Conservation (phyloP, 2,329 filamentous ascomycete genomes). For the Aspergillus brasiliensis region DNA sequence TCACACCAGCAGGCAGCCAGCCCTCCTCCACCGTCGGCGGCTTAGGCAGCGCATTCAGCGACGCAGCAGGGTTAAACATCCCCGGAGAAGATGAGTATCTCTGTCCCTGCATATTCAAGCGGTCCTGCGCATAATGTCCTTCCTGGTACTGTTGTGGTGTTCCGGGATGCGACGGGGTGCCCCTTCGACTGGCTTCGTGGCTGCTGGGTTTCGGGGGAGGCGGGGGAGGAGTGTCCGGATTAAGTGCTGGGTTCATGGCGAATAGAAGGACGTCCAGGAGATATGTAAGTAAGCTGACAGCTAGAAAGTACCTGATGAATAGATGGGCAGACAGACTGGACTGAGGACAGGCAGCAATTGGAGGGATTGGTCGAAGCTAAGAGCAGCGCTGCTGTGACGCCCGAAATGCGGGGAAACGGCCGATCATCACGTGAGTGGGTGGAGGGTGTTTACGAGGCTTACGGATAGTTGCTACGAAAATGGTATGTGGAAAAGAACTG, state of each 20-base stretch:
- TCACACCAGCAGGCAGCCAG: conserved; percentile 76
- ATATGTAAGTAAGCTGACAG: background rate
- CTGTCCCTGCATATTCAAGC: conserved; percentile 10
- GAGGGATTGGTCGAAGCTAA: background rate
- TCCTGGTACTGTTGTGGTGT: conserved; percentile 42
- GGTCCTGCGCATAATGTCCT: conserved; percentile 24
- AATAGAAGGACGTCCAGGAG: background rate
- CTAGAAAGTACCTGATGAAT: background rate
- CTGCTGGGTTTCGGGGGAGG: conserved; percentile 72
- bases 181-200: conserved; percentile 68
- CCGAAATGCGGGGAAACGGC: conserved; percentile 9
- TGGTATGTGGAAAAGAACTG: too few species aligned
- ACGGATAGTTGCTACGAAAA: background rate
- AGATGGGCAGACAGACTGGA: background rate
- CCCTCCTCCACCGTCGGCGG: conserved; percentile 55
- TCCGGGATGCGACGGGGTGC: conserved; percentile 57
- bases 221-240: conserved; percentile 63
- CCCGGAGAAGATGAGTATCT: conserved; percentile 13
- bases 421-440: background rate
- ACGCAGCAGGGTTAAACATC: conserved; percentile 15
- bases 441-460: background rate
- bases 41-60: conserved; percentile 24
- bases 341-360: background rate
- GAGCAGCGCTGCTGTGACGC: background rate
- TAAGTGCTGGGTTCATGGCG: conserved; percentile 37